Percentiles rank a stretch among this genome's conserved stretches.
These are phyloP conservation scores for Lentinula raphanica DNA, from an alignment of 768 basidiomycete genomes.

Conservation along the genomic window DNA sequence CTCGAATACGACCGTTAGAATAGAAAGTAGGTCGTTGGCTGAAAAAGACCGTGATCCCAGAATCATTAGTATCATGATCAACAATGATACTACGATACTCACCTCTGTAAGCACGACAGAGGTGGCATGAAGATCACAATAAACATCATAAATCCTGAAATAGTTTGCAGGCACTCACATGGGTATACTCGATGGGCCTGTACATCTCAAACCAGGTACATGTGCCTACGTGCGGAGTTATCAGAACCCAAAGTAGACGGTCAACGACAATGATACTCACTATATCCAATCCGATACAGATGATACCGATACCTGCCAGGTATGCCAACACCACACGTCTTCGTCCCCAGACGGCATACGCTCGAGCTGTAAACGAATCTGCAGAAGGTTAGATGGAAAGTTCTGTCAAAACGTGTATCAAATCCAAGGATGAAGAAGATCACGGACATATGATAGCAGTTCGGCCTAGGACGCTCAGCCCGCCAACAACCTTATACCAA, in stretches of 20 bases:
- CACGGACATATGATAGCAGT: constrained; percentile 16
- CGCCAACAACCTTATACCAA: constrained; percentile 10
- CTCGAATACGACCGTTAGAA: constrained; percentile 24
- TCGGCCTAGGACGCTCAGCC: constrained; percentile 10
- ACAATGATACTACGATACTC: background rate
- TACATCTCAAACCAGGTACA: constrained; percentile 18
- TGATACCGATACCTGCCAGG: constrained; percentile 17
- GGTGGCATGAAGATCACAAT: background rate
- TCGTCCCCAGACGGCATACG: constrained; percentile 21
- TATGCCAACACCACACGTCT: constrained; percentile 17
- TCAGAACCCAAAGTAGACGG: background rate
- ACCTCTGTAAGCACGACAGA: constrained; percentile 1
- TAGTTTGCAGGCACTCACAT: constrained; percentile 8
- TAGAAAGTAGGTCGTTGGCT: constrained; percentile 23
- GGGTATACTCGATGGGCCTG: constrained; percentile 17
- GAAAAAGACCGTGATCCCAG: background rate
- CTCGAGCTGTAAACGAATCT: constrained; percentile 18
- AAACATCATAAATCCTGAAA: background rate
- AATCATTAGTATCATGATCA: background rate
- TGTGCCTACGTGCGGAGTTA: constrained; percentile 13
- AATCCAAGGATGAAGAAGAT: background rate
- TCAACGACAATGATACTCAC: constrained; percentile 9
- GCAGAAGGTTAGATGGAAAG: no score
- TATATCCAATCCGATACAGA: constrained; percentile 20
- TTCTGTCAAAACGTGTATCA: background rate